Base-by-base conservation (phyloP, 306 rosid species). In the Vachellia pachyceras region DNA sequence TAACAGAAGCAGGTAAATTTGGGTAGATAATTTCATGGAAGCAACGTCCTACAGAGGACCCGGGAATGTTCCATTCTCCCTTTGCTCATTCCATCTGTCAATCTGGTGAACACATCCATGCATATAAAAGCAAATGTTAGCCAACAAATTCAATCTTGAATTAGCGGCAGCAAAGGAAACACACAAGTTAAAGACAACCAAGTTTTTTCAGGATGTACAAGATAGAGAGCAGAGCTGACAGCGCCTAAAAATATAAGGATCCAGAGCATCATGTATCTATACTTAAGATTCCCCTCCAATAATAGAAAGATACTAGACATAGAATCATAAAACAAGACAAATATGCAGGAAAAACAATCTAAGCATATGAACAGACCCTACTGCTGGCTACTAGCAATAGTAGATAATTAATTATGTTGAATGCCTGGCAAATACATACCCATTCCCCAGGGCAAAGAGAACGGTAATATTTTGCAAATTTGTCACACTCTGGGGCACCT, bases 361-460 rank as follows among this genome's bases (percentile, higher is more conserved):
- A 33, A 25, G 15, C 18, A 46, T 6, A n/a, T 73, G 18, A 65
- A 77, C 12, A 49, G 63, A 77, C 35, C 37, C 47, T 65, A 77
- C 33, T 77, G 80, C 35, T 18, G 35, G 61, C 47, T 18, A 40
- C 29, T 4, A 25, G 46, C 12, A 52, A 5, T 35, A 37, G 39
- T 5, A 66, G 17, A 49, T 7, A 49, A 77, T 37, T 15, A 36
- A 64, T 20, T 25, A 47, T 13, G 73, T 60, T 82, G 77, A 73
- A 57, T 47, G 49, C 64, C 1, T 0, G 66, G 14, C n/a, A 60
- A 76, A 78, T 46, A 73, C 89, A 69, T 88, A 92, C 97, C 97
- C 94, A 91, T 91, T 91, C 97, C 68, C 89, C 92, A 61, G 97
- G 97, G 86, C 97, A 91, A 73, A 91, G 97, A 80, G 97, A 54